A percentile compares a stretch with the other conserved stretches of the same genome.
Evolutionary conservation across 129 eudicot species (phyloP).

Genomic region (Centaurea solstitialis): DNA sequence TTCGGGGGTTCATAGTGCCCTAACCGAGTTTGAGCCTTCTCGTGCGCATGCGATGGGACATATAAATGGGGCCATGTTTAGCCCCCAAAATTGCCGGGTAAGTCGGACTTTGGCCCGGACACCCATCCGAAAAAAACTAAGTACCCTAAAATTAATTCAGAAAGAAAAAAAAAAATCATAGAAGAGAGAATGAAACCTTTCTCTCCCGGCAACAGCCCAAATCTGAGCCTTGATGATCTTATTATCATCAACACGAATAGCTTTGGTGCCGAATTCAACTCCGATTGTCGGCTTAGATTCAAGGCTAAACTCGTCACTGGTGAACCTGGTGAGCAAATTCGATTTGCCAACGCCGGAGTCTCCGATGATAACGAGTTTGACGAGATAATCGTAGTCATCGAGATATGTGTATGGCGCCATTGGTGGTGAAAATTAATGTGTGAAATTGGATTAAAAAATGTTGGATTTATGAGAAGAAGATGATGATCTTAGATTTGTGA

Average conservation of each 20-base stretch:
- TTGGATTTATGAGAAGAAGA: too few relatives aligned
- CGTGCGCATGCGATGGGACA: too few relatives aligned
- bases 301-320: slow-evolving; percentile 59
- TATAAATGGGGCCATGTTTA: too few relatives aligned
- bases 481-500: background rate
- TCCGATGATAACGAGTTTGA: slow-evolving; percentile 65
- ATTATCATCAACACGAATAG: slow-evolving; percentile 59
- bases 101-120: too few relatives aligned
- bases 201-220: slow-evolving; percentile 67
- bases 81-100: too few relatives aligned
- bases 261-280: slow-evolving; percentile 64
- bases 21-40: too few relatives aligned
- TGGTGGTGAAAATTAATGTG: background rate
- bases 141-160: background rate
- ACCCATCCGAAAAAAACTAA: too few relatives aligned
- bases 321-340: slow-evolving; percentile 57
- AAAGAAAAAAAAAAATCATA: background rate
- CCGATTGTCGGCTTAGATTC: slow-evolving; percentile 70
- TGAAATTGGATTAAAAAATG: background rate
- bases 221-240: slow-evolving; percentile 65
- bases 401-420: slow-evolving; percentile 59
- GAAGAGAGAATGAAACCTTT: slow-evolving; percentile 33
- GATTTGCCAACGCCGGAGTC: slow-evolving; percentile 76
- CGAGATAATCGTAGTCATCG: slow-evolving; percentile 64
- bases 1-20: too few relatives aligned